phyloP scores from a whole-genome alignment of 208 protist genomes.

The Wallacemonas sp. region DNA sequence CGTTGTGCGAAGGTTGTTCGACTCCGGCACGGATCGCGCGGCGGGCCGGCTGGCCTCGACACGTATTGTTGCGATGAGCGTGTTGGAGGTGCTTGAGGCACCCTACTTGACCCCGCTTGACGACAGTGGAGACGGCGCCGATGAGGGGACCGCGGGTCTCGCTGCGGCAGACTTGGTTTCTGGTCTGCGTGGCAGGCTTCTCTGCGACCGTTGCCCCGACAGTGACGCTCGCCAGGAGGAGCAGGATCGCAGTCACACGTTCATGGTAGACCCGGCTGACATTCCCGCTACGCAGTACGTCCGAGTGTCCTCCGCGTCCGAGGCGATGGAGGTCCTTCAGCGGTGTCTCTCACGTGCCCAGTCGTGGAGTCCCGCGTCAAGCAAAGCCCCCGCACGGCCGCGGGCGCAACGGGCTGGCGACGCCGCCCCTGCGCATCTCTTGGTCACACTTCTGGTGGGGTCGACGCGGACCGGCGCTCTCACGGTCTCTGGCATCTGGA shows the following conservation, averaged over 20 bases:
- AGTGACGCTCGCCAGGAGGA: too few relatives aligned
- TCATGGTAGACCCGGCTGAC: conserved; percentile 37
- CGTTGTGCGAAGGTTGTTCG: not conserved
- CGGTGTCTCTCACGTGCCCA: conserved; percentile 12
- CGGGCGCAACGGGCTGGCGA: not conserved
- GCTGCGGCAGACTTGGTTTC: conserved; percentile 13
- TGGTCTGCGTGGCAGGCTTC: not conserved
- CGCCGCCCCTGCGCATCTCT: not conserved
- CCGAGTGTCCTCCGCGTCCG: not conserved
- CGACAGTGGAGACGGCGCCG: too few relatives aligned
- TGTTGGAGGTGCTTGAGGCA: conserved; percentile 15
- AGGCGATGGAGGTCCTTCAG: conserved; percentile 19
- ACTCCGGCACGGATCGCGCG: not conserved
- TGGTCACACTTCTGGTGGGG: not conserved
- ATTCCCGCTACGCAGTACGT: conserved; percentile 43
- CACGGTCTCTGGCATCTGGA: conserved; percentile 4
- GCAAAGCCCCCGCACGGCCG: not conserved
- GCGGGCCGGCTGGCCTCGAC: too few relatives aligned
- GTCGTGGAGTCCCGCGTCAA: conserved; percentile 5
- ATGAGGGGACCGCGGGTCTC: too few relatives aligned
- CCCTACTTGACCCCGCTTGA: not conserved
- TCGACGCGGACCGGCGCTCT: not conserved
- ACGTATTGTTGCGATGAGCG: conserved; percentile 11
- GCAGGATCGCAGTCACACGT: not conserved
- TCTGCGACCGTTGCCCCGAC: not conserved